phyloP scores from a whole-genome alignment of 1,284 basidiomycete genomes.

The Ganoderma resinaceum region DNA sequence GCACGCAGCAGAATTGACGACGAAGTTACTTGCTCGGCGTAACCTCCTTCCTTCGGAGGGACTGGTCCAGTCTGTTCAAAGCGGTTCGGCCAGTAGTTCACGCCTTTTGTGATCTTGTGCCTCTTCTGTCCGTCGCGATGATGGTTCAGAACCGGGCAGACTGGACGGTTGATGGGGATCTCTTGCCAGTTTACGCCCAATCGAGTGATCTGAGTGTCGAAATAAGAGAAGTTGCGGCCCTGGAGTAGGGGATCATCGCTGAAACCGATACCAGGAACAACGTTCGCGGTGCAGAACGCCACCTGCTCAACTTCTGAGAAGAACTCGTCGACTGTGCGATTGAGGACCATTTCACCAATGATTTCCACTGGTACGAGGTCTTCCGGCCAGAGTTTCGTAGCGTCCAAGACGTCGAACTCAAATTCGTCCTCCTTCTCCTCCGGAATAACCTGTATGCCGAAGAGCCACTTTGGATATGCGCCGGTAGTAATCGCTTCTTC shows the following conservation, averaged over 20 bases:
- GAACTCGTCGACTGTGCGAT: constrained; percentile 75
- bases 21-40: constrained; percentile 54
- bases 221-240: constrained; percentile 85
- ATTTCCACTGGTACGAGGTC: constrained; percentile 77
- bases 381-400: constrained; percentile 86
- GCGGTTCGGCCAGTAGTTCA: constrained; percentile 84
- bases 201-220: constrained; percentile 80
- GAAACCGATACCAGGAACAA: constrained; percentile 85
- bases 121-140: constrained; percentile 70
- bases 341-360: constrained; percentile 79
- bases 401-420: constrained; percentile 86
- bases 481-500: constrained; percentile 79
- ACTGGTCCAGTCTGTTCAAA: constrained; percentile 59
- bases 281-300: constrained; percentile 84
- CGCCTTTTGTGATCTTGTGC: constrained; percentile 61
- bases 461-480: constrained; percentile 74
- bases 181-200: constrained; percentile 78
- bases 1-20: background rate
- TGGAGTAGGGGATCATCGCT: constrained; percentile 86
- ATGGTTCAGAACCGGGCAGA: constrained; percentile 71
- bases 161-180: constrained; percentile 83
- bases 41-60: constrained; percentile 60
- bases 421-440: constrained; percentile 74
- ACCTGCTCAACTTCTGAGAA: constrained; percentile 86
- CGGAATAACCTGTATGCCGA: constrained; percentile 79